These are phyloP conservation scores for Astrocystis sublimbata DNA, from an alignment of 495 filamentous ascomycete species.

Conservation along the genomic window DNA sequence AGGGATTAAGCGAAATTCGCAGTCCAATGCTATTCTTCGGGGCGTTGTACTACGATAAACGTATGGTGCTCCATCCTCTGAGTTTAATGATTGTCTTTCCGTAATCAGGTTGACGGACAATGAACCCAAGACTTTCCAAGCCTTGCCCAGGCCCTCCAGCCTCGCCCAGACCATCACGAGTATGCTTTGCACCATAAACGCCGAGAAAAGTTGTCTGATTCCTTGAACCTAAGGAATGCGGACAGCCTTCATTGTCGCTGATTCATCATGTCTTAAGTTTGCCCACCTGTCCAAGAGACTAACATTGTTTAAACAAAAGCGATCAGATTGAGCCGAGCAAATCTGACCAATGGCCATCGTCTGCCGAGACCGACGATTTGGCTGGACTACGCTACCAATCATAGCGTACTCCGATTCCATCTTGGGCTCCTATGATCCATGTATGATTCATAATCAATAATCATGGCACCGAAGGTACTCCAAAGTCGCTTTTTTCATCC, in stretches of 20 bases:
- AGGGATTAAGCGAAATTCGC: not conserved
- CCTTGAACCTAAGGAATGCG: not conserved
- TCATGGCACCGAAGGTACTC: constrained; percentile 1
- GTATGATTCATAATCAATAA: constrained; percentile 5
- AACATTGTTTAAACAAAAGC: not conserved
- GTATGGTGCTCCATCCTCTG: not conserved
- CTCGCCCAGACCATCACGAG: not conserved
- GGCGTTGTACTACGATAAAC: not conserved
- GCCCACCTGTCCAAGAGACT: not conserved
- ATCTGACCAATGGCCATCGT: not conserved
- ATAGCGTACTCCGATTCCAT: not conserved
- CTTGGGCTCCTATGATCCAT: not conserved
- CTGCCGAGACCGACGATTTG: not conserved
- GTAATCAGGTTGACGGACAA: not conserved
- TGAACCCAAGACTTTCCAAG: constrained; percentile 4
- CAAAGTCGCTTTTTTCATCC: not conserved
- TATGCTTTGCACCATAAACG: not conserved
- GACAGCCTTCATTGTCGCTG: not conserved
- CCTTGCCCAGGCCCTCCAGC: not conserved
- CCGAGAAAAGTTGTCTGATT: not conserved
- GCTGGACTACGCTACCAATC: not conserved
- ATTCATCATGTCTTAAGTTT: not conserved
- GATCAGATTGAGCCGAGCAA: not conserved
- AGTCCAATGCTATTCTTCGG: not conserved
- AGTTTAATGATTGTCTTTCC: not conserved